Conservation (phyloP, 176 grass and related monocot species). For the Oryza glumipatula region DNA sequence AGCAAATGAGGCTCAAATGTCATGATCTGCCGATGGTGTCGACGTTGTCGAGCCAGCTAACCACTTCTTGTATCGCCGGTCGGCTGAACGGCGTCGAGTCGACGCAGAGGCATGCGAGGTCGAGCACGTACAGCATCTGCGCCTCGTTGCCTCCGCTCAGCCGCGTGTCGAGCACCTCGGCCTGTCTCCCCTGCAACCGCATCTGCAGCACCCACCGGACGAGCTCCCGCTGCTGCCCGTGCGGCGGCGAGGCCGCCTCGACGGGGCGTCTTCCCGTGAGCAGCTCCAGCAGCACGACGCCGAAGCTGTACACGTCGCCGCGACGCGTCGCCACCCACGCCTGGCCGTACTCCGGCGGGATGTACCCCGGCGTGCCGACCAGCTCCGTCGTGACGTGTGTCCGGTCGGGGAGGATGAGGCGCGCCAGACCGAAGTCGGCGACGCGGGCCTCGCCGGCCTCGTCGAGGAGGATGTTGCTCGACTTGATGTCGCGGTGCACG, state of each 20-base stretch:
- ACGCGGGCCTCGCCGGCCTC: conserved; percentile 43
- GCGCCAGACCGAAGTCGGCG: conserved; percentile 58
- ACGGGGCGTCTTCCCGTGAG: conserved; percentile 55
- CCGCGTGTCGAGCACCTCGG: too few relatives aligned
- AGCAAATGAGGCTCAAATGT: too few relatives aligned
- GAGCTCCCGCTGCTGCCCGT: too few relatives aligned
- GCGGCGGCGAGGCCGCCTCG: background rate
- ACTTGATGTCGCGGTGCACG: conserved; percentile 67
- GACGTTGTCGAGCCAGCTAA: too few relatives aligned
- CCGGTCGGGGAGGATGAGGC: conserved; percentile 44
- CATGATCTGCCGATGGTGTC: background rate
- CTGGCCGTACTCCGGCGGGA: conserved; percentile 67
- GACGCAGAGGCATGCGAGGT: too few relatives aligned
- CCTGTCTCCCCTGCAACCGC: too few relatives aligned
- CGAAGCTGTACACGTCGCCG: conserved; percentile 88
- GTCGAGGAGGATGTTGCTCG: conserved; percentile 77
- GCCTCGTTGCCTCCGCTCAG: too few relatives aligned
- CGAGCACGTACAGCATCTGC: too few relatives aligned
- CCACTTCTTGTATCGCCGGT: too few relatives aligned
- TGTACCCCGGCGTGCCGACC: conserved; percentile 59
- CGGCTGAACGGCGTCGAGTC: too few relatives aligned
- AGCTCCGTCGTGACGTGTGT: conserved; percentile 67
- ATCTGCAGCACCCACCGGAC: too few relatives aligned
- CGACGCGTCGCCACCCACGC: conserved; percentile 60
- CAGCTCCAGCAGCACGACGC: conserved; percentile 89